phyloP scores from a whole-genome alignment of 805 yeast species.

The Debaryomyces tyrocola region DNA sequence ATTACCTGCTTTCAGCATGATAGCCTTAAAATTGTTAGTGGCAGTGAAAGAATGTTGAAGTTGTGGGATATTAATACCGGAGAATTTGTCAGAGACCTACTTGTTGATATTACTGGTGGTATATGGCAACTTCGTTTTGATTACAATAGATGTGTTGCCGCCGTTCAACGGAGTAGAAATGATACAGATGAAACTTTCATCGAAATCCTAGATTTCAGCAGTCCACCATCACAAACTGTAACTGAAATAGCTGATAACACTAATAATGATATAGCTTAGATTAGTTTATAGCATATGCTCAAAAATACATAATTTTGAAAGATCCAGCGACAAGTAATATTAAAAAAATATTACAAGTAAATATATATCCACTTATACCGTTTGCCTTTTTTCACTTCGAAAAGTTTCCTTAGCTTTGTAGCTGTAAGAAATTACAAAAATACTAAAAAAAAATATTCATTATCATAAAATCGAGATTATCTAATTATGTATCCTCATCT shows the following conservation, averaged over 20 bases:
- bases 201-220: conserved; percentile 81
- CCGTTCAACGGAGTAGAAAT: conserved; percentile 66
- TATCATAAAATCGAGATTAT: no score
- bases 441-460: no score
- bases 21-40: conserved; percentile 80
- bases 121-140: conserved; percentile 96
- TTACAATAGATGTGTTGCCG: conserved; percentile 82
- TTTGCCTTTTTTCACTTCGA: no score
- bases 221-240: conserved; percentile 15
- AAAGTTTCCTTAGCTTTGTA: no score
- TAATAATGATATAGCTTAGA: no score
- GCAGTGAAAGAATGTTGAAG: conserved; percentile 83
- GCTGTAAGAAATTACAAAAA: no score
- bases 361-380: no score
- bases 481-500: conserved; percentile 7
- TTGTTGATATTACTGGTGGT: conserved; percentile 74
- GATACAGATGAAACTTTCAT: conserved; percentile 63
- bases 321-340: no score
- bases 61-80: conserved; percentile 87
- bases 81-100: conserved; percentile 65
- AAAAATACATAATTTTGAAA: no score
- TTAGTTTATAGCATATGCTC: no score
- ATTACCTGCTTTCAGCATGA: conserved; percentile 93
- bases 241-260: no score
- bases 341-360: no score